These are phyloP conservation scores for Naematelia encephala DNA, from an alignment of 768 basidiomycete genomes.

Conservation along the genomic window DNA sequence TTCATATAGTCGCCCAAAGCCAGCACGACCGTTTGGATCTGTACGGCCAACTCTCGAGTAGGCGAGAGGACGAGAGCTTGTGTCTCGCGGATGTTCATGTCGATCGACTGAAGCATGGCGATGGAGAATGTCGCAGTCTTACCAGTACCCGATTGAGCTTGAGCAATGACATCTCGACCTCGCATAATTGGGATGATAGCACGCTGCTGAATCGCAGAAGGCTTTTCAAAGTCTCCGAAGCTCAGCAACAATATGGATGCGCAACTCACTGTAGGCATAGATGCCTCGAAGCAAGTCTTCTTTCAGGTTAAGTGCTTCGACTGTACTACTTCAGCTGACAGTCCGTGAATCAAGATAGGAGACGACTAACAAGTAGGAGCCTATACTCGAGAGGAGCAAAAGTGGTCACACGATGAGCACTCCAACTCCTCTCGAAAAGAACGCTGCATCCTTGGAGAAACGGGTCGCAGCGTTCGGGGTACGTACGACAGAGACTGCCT, in stretches of 20 bases:
- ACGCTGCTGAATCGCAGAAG: constrained; percentile 97
- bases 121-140: constrained; percentile 99
- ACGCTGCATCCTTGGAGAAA: constrained; percentile 18
- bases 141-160: constrained; percentile 98
- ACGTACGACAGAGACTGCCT: constrained; percentile 68
- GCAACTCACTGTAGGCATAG: constrained; percentile 50
- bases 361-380: constrained; percentile 50
- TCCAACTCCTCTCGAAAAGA: constrained; percentile 43
- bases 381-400: constrained; percentile 50
- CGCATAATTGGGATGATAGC: constrained; percentile 89
- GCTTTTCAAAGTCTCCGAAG: constrained; percentile 71
- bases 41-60: constrained; percentile 97
- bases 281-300: constrained; percentile 52
- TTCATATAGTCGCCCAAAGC: constrained; percentile 99
- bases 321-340: constrained; percentile 27
- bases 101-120: constrained; percentile 96
- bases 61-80: constrained; percentile 96
- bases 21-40: constrained; percentile 94
- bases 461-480: constrained; percentile 17
- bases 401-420: constrained; percentile 44
- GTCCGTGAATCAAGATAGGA: constrained; percentile 1
- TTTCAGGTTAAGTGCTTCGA: constrained; percentile 52
- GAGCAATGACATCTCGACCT: constrained; percentile 90
- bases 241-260: background rate
- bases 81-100: constrained; percentile 86